Conservation (phyloP, 2,329 filamentous ascomycete genomes). For the Penicillium fuscoglaucum region DNA sequence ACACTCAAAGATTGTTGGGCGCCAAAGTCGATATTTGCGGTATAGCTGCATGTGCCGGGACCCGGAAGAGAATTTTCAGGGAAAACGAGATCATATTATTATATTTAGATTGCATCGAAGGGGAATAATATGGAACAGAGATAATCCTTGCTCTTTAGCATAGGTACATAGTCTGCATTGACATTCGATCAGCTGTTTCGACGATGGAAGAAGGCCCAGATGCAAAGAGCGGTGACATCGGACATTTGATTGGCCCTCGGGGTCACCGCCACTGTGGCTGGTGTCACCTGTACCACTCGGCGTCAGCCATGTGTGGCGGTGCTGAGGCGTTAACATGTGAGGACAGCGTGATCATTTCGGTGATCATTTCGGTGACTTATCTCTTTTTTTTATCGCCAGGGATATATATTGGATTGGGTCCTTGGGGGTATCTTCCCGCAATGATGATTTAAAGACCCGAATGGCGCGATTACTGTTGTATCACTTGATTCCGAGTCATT, state of each 20-base stretch:
- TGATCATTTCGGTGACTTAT: not conserved
- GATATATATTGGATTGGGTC: not conserved
- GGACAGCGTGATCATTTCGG: not conserved
- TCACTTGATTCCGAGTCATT: slow-evolving; percentile 1
- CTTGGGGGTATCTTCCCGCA: not conserved
- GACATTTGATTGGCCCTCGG: slow-evolving; percentile 26
- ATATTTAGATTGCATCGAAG: not conserved
- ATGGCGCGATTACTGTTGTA: slow-evolving; percentile 5
- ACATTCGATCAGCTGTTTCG: not conserved
- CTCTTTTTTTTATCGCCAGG: not conserved
- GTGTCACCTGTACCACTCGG: not conserved
- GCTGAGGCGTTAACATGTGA: slow-evolving; percentile 1
- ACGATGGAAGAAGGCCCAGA: not conserved
- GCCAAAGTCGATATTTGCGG: slow-evolving; percentile 24
- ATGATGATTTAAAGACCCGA: not conserved
- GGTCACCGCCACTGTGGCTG: slow-evolving; percentile 39
- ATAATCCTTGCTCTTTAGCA: not conserved
- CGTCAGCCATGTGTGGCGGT: not conserved
- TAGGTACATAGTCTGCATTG: not conserved
- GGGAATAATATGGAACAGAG: not conserved
- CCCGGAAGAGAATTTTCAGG: not conserved
- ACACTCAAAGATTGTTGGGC: slow-evolving; percentile 16
- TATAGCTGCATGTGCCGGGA: slow-evolving; percentile 21
- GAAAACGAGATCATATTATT: not conserved
- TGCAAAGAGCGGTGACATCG: slow-evolving; percentile 35